Conservation (phyloP, 208 protist genomes). For the Crithidia acanthocephali region DNA sequence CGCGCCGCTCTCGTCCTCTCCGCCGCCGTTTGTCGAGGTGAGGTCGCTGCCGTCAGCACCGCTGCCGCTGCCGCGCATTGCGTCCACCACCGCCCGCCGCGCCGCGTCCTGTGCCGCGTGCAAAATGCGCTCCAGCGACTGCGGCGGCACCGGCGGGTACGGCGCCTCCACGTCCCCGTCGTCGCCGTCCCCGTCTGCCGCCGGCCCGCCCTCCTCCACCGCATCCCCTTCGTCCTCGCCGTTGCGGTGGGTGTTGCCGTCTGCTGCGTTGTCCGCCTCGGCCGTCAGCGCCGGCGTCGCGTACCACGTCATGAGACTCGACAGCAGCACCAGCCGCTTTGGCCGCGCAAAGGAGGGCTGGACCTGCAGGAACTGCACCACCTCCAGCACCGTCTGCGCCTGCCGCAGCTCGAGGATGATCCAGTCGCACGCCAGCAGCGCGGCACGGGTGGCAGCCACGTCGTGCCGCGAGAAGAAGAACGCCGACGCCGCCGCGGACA, state of each 20-base stretch:
- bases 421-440: constrained; percentile 70
- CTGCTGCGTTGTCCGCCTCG: constrained; percentile 6
- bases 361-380: constrained; percentile 70
- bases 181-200: constrained; percentile 15
- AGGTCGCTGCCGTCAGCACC: constrained; percentile 29
- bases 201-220: not conserved
- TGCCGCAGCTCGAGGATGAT: constrained; percentile 86
- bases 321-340: constrained; percentile 90
- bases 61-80: constrained; percentile 27
- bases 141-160: constrained; percentile 45
- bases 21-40: not conserved
- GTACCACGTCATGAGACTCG: constrained; percentile 91
- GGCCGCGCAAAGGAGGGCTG: constrained; percentile 58
- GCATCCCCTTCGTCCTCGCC: constrained; percentile 24
- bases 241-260: constrained; percentile 12
- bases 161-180: constrained; percentile 39
- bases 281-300: constrained; percentile 72
- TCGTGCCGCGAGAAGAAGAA: constrained; percentile 72
- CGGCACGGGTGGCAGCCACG: constrained; percentile 46
- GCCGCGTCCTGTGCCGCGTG: constrained; percentile 21
- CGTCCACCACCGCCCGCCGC: constrained; percentile 27
- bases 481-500: not conserved
- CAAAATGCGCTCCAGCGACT: constrained; percentile 21
- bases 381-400: constrained; percentile 83
- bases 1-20: constrained; percentile 32